phyloP scores from a whole-genome alignment of 257 asterid genomes.

The Petunia secreta region DNA sequence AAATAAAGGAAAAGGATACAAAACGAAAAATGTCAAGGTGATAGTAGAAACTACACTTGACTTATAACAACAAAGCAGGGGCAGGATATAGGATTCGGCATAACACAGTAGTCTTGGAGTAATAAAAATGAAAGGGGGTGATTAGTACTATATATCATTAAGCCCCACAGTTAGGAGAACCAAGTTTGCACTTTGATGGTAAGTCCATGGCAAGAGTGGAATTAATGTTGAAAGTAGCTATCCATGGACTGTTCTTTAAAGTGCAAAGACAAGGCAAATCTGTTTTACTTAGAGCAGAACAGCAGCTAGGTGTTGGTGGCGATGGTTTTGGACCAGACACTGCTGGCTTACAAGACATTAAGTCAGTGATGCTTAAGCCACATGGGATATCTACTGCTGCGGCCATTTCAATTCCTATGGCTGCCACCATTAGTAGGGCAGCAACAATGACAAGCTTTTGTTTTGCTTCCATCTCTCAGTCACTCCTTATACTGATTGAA shows the following conservation, averaged over 20 bases:
- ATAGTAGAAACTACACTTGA: not conserved
- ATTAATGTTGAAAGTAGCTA: slow-evolving; percentile 22
- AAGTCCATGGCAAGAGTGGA: slow-evolving; percentile 30
- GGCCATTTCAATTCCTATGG: slow-evolving; percentile 5
- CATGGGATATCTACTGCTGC: not conserved
- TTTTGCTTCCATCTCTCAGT: slow-evolving; percentile 25
- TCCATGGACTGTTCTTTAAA: slow-evolving; percentile 13
- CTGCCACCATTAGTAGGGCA: slow-evolving; percentile 8
- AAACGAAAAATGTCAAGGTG: not conserved
- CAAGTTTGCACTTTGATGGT: slow-evolving; percentile 27
- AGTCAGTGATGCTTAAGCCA: slow-evolving; percentile 28
- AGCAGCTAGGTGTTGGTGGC: slow-evolving; percentile 21
- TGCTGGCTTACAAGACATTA: slow-evolving; percentile 35
- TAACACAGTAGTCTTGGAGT: too few species aligned
- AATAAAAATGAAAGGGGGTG: too few species aligned
- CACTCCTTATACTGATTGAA: not conserved
- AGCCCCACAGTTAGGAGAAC: not conserved
- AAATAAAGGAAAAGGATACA: not conserved
- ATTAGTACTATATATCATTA: not conserved
- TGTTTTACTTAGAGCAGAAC: slow-evolving; percentile 18
- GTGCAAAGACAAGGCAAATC: slow-evolving; percentile 30
- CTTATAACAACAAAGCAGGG: not conserved
- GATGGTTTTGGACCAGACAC: slow-evolving; percentile 12
- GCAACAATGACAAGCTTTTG: slow-evolving; percentile 23
- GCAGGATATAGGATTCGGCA: too few species aligned